A percentile compares a stretch with the other conserved stretches of the same genome.
Conservation (phyloP, 2,329 filamentous ascomycete species). For the Hymenoscyphus salicellus region DNA sequence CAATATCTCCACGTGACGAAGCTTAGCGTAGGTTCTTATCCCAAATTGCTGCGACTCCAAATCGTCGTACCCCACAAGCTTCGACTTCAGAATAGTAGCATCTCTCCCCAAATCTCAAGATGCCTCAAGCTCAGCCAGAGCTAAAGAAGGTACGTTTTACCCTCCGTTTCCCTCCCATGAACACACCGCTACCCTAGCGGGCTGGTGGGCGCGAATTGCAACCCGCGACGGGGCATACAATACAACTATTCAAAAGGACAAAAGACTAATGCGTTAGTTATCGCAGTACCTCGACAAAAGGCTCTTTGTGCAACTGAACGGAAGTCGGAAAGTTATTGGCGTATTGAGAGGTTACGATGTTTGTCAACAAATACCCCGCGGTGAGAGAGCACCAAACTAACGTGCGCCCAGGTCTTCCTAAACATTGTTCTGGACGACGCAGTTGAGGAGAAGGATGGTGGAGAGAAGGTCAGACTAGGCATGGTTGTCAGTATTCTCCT, state of each 20-base stretch:
- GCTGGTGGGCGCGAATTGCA: conserved; percentile 8
- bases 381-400: conserved; percentile 24
- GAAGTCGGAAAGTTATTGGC: conserved; percentile 94
- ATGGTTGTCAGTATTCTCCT: conserved; percentile 70
- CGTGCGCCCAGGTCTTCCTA: conserved; percentile 73
- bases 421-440: conserved; percentile 98
- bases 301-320: conserved; percentile 95
- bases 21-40: conserved; percentile 17
- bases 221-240: conserved; percentile 7
- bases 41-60: conserved; percentile 4
- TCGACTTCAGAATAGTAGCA: conserved; percentile 4
- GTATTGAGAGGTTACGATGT: conserved; percentile 96
- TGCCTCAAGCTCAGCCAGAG: conserved; percentile 98
- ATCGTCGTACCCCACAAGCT: conserved; percentile 5
- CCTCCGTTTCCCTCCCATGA: conserved; percentile 18
- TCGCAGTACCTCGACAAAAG: conserved; percentile 96
- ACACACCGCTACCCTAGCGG: not conserved
- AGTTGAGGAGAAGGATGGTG: conserved; percentile 87
- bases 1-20: conserved; percentile 32
- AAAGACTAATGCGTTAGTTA: conserved; percentile 23
- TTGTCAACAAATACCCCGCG: conserved; percentile 13
- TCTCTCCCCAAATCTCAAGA: conserved; percentile 43
- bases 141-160: conserved; percentile 78
- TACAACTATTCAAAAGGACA: conserved; percentile 56
- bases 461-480: conserved; percentile 84